These are phyloP conservation scores for Diaporthe eres DNA, from an alignment of 2,329 filamentous ascomycete genomes.

Conservation along the genomic window DNA sequence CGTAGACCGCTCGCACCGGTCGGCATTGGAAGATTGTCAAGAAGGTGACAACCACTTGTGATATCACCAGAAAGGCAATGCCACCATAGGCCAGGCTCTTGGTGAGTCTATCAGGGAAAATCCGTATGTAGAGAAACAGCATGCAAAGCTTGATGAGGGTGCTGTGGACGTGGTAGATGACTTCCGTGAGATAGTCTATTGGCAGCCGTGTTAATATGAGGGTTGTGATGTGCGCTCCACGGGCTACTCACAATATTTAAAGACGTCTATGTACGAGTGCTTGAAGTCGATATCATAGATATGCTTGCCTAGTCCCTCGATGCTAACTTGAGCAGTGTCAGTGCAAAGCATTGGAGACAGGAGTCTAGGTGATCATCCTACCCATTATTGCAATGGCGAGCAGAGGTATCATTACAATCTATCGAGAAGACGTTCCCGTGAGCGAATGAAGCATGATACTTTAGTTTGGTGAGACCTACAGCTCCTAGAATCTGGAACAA, in stretches of 20 bases:
- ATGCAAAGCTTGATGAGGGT: conserved; percentile 29
- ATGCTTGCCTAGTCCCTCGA: conserved; percentile 5
- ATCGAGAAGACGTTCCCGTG: neutral
- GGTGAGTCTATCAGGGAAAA: conserved; percentile 11
- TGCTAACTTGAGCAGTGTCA: conserved; percentile 9
- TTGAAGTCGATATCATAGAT: conserved; percentile 10
- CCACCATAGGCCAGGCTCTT: conserved; percentile 5
- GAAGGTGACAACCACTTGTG: conserved; percentile 21
- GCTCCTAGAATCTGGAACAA: conserved; percentile 15
- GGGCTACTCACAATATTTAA: conserved; percentile 9
- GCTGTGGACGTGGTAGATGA: conserved; percentile 20
- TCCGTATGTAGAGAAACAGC: conserved; percentile 19
- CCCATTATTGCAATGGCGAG: neutral
- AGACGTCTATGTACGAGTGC: neutral
- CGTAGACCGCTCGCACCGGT: neutral
- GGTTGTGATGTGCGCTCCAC: neutral
- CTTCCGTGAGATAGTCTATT: conserved; percentile 15
- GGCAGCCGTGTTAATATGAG: neutral
- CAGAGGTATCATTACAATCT: conserved; percentile 24
- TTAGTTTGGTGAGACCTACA: neutral
- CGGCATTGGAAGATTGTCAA: conserved; percentile 20
- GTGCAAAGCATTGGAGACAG: neutral
- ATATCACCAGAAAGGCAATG: conserved; percentile 13
- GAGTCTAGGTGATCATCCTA: neutral
- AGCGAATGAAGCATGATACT: neutral